These are phyloP conservation scores for Tubosaeta brunneosetosa DNA, from an alignment of 768 basidiomycete species.

Conservation along the genomic window DNA sequence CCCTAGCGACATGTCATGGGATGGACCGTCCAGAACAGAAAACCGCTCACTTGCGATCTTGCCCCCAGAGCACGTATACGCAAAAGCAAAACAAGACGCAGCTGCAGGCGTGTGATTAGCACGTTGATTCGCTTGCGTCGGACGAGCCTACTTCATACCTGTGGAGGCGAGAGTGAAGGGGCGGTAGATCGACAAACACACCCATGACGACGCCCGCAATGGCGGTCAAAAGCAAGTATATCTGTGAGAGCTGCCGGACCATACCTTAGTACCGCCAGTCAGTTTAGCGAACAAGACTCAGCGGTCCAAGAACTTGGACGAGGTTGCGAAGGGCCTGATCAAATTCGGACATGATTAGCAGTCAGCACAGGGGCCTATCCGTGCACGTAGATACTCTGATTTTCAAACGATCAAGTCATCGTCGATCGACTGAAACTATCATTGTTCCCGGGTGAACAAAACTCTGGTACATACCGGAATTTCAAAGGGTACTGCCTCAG, in stretches of 20 bases:
- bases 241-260: constrained; percentile 1
- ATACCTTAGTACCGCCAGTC: not conserved
- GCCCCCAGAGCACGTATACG: constrained; percentile 12
- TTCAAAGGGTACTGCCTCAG: no score
- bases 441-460: not conserved
- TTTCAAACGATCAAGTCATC: no score
- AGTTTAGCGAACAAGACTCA: no score
- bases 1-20: not conserved
- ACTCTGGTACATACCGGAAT: no score
- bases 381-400: no score
- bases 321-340: not conserved
- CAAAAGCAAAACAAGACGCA: constrained; percentile 18
- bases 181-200: not conserved
- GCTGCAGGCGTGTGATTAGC: constrained; percentile 1
- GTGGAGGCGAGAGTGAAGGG: no score
- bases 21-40: not conserved
- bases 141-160: constrained; percentile 13
- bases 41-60: not conserved
- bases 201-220: constrained; percentile 12
- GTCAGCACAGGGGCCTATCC: not conserved
- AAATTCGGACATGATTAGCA: not conserved
- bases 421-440: no score
- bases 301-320: not conserved
- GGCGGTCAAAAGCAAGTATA: constrained; percentile 5
- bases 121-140: no score